Evolutionary conservation across 176 grass and related monocot species (phyloP).

Genomic region (Bonia amplexicaulis): DNA sequence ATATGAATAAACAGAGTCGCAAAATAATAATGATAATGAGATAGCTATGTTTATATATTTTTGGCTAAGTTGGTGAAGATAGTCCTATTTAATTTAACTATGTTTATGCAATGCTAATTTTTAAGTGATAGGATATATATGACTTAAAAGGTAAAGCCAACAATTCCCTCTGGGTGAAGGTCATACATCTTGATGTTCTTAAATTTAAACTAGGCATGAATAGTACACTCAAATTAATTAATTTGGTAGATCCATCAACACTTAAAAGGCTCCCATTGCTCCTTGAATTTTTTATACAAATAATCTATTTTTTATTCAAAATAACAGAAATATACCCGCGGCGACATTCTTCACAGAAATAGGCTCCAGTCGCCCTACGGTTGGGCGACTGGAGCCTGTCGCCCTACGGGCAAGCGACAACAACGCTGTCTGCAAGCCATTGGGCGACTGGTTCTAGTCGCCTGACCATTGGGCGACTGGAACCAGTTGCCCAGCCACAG

Average conservation of each 20-base stretch:
- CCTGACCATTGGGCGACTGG: no score
- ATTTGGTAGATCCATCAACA: background rate
- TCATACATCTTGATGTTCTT: constrained; percentile 24
- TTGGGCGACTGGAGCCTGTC: no score
- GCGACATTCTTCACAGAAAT: no score
- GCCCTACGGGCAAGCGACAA: no score
- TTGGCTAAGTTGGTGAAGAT: constrained; percentile 10
- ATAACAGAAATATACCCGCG: no score
- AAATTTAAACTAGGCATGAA: constrained; percentile 9
- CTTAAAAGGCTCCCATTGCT: constrained; percentile 34
- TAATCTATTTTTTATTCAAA: no score
- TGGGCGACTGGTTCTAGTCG: no score
- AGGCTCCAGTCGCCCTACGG: no score
- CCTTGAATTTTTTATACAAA: no score
- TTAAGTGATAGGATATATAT: background rate
- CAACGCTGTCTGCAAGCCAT: no score
- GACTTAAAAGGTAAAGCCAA: constrained; percentile 30
- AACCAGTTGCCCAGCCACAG: no score
- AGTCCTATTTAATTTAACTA: constrained; percentile 5
- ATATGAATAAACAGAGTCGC: background rate
- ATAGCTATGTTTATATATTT: constrained; percentile 5
- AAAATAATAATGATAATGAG: background rate
- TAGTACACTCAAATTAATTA: background rate
- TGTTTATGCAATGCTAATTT: constrained; percentile 10
- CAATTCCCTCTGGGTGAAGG: constrained; percentile 26